phyloP scores from a whole-genome alignment of 306 rosid genomes.

The Lathyrus sativus region DNA sequence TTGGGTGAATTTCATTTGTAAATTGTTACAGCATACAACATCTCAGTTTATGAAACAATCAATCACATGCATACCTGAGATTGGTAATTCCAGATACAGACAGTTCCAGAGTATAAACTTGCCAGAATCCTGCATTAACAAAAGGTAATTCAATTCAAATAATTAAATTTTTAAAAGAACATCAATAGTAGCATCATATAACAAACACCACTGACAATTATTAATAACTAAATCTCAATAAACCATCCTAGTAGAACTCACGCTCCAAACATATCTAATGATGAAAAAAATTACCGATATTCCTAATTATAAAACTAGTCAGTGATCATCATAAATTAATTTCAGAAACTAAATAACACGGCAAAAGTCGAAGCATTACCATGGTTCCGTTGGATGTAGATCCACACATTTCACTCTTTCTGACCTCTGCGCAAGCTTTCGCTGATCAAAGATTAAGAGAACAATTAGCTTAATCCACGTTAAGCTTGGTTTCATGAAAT shows the following conservation, averaged over 20 bases:
- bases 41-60: slow-evolving; percentile 10
- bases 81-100: slow-evolving; percentile 96
- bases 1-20: slow-evolving; percentile 8
- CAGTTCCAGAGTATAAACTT: slow-evolving; percentile 95
- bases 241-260: slow-evolving; percentile 2
- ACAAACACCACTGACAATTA: slow-evolving; percentile 23
- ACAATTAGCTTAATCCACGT: slow-evolving; percentile 38
- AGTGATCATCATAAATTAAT: slow-evolving; percentile 24
- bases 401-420: slow-evolving; percentile 96
- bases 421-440: slow-evolving; percentile 63
- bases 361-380: slow-evolving; percentile 55
- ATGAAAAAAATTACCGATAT: slow-evolving; percentile 15
- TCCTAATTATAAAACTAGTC: background rate
- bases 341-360: slow-evolving; percentile 21
- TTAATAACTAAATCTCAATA: slow-evolving; percentile 2
- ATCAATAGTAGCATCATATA: slow-evolving; percentile 8
- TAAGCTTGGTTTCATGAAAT: slow-evolving; percentile 33
- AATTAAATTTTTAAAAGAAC: slow-evolving; percentile 6
- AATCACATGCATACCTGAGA: slow-evolving; percentile 80
- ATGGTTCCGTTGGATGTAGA: slow-evolving; percentile 99
- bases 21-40: slow-evolving; percentile 11
- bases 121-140: slow-evolving; percentile 79
- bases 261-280: slow-evolving; percentile 5
- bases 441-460: slow-evolving; percentile 43
- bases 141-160: slow-evolving; percentile 27